These are phyloP conservation scores for Leccinum broughii DNA, from an alignment of 768 basidiomycete genomes.

Conservation along the genomic window DNA sequence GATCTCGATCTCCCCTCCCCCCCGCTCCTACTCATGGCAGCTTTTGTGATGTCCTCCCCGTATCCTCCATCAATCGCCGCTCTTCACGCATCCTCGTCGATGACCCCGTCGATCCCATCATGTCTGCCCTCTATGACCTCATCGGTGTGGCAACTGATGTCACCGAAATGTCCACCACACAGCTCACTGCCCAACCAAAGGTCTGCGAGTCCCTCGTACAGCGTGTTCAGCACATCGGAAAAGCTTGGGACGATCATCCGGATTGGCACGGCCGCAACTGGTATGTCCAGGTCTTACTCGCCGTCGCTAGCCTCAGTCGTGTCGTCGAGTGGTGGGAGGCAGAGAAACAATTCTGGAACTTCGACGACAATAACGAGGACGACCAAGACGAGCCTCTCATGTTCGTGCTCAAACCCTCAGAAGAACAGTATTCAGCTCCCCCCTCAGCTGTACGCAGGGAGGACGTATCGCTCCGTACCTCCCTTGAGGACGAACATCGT, in stretches of 20 bases:
- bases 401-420: conserved; percentile 90
- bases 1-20: conserved; percentile 91
- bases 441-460: conserved; percentile 40
- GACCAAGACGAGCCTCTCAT: conserved; percentile 89
- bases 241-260: conserved; percentile 95
- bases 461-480: conserved; percentile 38
- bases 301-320: conserved; percentile 92
- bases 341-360: conserved; percentile 99
- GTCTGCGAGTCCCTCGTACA: conserved; percentile 85
- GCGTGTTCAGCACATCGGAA: conserved; percentile 87
- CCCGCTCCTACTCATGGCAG: conserved; percentile 61
- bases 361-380: conserved; percentile 87
- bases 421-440: conserved; percentile 48
- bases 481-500: conserved; percentile 36
- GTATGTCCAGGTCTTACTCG: conserved; percentile 96
- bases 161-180: conserved; percentile 82
- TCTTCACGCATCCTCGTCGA: conserved; percentile 83
- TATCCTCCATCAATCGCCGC: conserved; percentile 60
- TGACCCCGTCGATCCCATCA: conserved; percentile 86
- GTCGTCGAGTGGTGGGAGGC: conserved; percentile 99
- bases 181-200: conserved; percentile 85
- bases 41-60: conserved; percentile 55
- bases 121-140: conserved; percentile 87
- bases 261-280: conserved; percentile 98
- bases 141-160: conserved; percentile 94